Conservation (phyloP, 306 rosid species). For the Nissolia schottii region DNA sequence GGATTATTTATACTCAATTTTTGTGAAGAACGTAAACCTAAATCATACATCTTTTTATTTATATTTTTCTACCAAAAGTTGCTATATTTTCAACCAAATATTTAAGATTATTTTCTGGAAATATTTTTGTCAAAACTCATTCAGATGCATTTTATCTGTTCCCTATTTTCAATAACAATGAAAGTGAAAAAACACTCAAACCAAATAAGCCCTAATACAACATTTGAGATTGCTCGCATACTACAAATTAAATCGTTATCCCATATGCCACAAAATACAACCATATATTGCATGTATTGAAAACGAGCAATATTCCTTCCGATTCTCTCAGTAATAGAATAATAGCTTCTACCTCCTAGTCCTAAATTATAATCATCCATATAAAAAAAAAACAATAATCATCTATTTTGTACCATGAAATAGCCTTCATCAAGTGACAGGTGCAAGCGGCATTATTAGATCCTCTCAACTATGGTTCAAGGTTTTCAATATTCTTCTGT, state of each 20-base stretch:
- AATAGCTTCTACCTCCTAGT: slow-evolving; percentile 2
- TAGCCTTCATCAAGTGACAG: neutral
- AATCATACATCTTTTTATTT: no score
- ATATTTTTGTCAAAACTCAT: no score
- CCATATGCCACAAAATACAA: neutral
- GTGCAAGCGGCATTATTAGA: neutral
- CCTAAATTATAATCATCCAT: neutral
- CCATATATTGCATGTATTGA: neutral
- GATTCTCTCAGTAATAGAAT: neutral
- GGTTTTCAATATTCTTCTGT: slow-evolving; percentile 34
- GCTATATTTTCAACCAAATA: no score
- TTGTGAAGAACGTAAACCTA: no score
- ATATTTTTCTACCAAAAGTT: no score
- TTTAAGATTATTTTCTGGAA: no score
- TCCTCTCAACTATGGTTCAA: slow-evolving; percentile 29
- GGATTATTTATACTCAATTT: no score
- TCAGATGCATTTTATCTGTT: no score
- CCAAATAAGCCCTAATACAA: no score
- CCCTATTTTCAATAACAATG: no score
- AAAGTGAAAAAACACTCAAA: no score
- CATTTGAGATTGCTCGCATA: no score
- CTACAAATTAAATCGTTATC: neutral
- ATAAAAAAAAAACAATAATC: neutral
- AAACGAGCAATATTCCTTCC: neutral
- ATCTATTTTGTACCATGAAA: neutral